Base-by-base conservation (phyloP, 768 basidiomycete species). In the Tulasnella sp. region DNA sequence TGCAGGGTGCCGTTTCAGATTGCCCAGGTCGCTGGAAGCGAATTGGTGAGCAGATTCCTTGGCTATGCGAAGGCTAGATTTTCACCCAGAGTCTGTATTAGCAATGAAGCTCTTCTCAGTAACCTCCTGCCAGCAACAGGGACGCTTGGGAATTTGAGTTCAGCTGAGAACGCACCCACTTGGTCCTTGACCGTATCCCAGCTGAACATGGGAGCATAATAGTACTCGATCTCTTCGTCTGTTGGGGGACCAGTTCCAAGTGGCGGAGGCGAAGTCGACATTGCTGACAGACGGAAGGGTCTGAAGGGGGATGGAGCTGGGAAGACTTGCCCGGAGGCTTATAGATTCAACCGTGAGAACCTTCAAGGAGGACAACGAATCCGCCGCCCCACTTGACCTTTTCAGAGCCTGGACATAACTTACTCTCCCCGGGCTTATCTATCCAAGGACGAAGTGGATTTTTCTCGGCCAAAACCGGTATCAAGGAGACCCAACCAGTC, bases 1-100 rank as follows among this genome's bases (percentile, higher is more conserved):
- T 75, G 85, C 86, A 81, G 85, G 89, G 82, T 95, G 91, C 27
- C 94, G 90, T 83, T 93, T 94, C 75, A 96, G 87, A 48, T 94
- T 87, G 2, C 93, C 93, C 71, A 96, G 89, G 83, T 96, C 93
- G 56, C 94, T 95, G 80, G n/a, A 68, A 40, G 44, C 36, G 39
- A 31, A 6, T 44, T 75, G 31, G 42, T 40, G 38, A 73, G 21
- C 38, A 10, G 21, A 12, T 7, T 52, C 1, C 52, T n/a, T 10
- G 8, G 27, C 3, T 21, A 52, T 52, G 3, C 4, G n/a, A 27
- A 36, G 31, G 27, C 31, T 40, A 27, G 5, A 34, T 48, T 14
- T 71, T 74, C 42, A 79, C 78, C 78, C 78, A 72, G 78, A 79
- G 78, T 79, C 78, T 79, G 21, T 14, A n/a, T 39, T 7, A n/a